These are phyloP conservation scores for Cyberlindnera lachancei DNA, from an alignment of 805 yeast species.

Conservation along the genomic window DNA sequence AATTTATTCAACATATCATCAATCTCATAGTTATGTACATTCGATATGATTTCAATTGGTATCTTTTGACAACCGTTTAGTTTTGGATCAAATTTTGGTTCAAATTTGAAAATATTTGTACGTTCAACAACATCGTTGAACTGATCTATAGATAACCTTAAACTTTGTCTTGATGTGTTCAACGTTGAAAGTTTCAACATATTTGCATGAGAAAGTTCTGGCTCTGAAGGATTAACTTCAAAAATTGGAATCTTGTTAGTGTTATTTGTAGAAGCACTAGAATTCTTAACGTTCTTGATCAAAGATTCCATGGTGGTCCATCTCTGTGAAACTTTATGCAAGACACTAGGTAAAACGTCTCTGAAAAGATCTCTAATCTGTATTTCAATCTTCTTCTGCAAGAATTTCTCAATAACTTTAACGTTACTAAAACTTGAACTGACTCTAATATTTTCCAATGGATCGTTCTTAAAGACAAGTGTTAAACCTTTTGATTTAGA, in stretches of 20 bases:
- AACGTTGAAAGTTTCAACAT: slow-evolving; percentile 61
- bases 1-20: slow-evolving; percentile 18
- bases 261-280: slow-evolving; percentile 9
- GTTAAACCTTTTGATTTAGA: slow-evolving; percentile 78
- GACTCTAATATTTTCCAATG: slow-evolving; percentile 74
- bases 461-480: slow-evolving; percentile 82
- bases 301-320: slow-evolving; percentile 46
- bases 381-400: slow-evolving; percentile 75
- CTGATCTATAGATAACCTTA: slow-evolving; percentile 58
- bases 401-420: slow-evolving; percentile 72
- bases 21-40: slow-evolving; percentile 2
- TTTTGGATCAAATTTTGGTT: slow-evolving; percentile 9
- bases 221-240: slow-evolving; percentile 49
- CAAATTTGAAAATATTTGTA: slow-evolving; percentile 26
- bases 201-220: slow-evolving; percentile 60
- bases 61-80: slow-evolving; percentile 11
- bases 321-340: slow-evolving; percentile 67
- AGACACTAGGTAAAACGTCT: slow-evolving; percentile 74
- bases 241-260: slow-evolving; percentile 33
- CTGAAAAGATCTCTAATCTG: slow-evolving; percentile 76
- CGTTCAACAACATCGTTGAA: slow-evolving; percentile 54
- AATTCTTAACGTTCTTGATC: slow-evolving; percentile 22
- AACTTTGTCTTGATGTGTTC: slow-evolving; percentile 69
- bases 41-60: slow-evolving; percentile 18
- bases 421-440: slow-evolving; percentile 83